These are phyloP conservation scores for Hypoxylon lienhwacheense DNA, from an alignment of 495 filamentous ascomycete species.

Conservation along the genomic window DNA sequence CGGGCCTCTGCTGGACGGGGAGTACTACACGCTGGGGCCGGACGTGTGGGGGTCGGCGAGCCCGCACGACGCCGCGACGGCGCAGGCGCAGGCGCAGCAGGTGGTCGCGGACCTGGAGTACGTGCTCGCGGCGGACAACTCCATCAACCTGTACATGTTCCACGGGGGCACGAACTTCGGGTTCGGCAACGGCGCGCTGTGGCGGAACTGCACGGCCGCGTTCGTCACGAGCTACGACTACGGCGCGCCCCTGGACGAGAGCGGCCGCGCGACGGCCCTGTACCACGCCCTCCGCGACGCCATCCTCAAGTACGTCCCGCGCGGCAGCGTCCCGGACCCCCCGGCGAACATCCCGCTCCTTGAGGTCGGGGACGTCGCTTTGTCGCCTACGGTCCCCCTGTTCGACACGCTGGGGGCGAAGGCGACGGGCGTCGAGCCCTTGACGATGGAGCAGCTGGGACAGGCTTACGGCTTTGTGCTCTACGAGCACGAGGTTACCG, in stretches of 20 bases:
- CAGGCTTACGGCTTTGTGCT: slow-evolving; percentile 48
- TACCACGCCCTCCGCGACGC: slow-evolving; percentile 44
- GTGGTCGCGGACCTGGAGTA: slow-evolving; percentile 43
- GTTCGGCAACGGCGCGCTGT: slow-evolving; percentile 49
- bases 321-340: slow-evolving; percentile 37
- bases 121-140: slow-evolving; percentile 44
- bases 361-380: slow-evolving; percentile 34
- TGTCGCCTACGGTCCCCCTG: slow-evolving; percentile 32
- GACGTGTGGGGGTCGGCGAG: slow-evolving; percentile 46
- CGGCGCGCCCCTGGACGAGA: slow-evolving; percentile 52
- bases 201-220: slow-evolving; percentile 41
- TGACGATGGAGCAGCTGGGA: slow-evolving; percentile 51
- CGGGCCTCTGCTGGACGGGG: slow-evolving; percentile 46
- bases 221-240: slow-evolving; percentile 55
- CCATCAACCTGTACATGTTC: slow-evolving; percentile 54
- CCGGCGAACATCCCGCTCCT: slow-evolving; percentile 39
- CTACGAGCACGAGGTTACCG: slow-evolving; percentile 43
- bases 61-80: slow-evolving; percentile 36
- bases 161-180: slow-evolving; percentile 54
- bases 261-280: slow-evolving; percentile 48
- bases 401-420: slow-evolving; percentile 37
- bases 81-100: slow-evolving; percentile 19
- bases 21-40: slow-evolving; percentile 48
- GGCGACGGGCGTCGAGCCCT: slow-evolving; percentile 20
- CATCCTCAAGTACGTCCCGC: slow-evolving; percentile 42